These are phyloP conservation scores for Cornus kousa DNA, from an alignment of 148 eudicot species.

Conservation along the genomic window DNA sequence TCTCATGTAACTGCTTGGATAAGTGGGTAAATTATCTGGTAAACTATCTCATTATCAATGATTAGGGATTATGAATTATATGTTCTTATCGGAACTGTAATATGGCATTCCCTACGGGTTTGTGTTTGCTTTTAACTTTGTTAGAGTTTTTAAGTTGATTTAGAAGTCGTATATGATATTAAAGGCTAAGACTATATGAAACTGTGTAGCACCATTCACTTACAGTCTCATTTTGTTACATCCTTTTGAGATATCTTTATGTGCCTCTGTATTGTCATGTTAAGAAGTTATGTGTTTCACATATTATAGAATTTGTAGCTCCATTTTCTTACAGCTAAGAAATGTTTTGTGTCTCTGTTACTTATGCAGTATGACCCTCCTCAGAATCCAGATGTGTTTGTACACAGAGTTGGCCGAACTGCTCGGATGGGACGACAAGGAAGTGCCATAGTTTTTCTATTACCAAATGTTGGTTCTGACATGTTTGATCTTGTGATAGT, in stretches of 20 bases:
- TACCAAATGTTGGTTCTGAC: conserved; percentile 63
- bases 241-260: not conserved
- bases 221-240: not conserved
- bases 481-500: conserved; percentile 1
- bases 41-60: too few species aligned
- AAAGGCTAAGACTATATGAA: too few species aligned
- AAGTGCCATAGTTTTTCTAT: conserved; percentile 68
- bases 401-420: conserved; percentile 95
- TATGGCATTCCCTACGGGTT: too few species aligned
- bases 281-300: not conserved
- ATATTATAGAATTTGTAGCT: not conserved
- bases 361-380: conserved; percentile 89
- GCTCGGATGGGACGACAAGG: conserved; percentile 94
- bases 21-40: not conserved
- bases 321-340: conserved; percentile 1
- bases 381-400: conserved; percentile 84
- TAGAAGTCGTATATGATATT: too few species aligned
- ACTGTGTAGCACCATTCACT: too few species aligned
- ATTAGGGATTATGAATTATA: too few species aligned
- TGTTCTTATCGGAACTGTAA: too few species aligned
- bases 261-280: not conserved
- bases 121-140: too few species aligned
- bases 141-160: too few species aligned
- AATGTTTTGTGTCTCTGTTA: conserved; percentile 18
- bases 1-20: not conserved